phyloP scores from a whole-genome alignment of 768 basidiomycete genomes.

The Kondoa malvinella region DNA sequence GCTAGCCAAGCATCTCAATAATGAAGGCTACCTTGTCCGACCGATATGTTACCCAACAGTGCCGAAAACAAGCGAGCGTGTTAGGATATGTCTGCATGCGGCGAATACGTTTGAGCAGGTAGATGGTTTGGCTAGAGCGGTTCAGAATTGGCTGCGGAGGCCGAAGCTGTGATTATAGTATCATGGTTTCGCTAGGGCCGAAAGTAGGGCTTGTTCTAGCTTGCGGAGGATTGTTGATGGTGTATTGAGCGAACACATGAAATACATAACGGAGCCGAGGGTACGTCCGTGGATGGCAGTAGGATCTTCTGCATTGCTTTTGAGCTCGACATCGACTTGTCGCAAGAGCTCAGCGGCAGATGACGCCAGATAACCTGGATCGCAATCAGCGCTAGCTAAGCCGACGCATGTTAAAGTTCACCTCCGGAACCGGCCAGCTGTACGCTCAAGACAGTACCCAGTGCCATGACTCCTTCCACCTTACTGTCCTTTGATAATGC shows the following conservation, averaged over 20 bases:
- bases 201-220: conserved; percentile 18
- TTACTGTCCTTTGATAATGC: conserved; percentile 41
- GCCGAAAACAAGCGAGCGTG: conserved; percentile 64
- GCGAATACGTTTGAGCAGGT: conserved; percentile 52
- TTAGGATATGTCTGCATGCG: conserved; percentile 75
- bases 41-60: conserved; percentile 55
- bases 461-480: conserved; percentile 63
- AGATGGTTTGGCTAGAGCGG: conserved; percentile 40
- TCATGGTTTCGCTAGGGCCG: neutral
- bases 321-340: conserved; percentile 34
- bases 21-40: conserved; percentile 31
- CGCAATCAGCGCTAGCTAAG: neutral
- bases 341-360: conserved; percentile 47
- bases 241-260: conserved; percentile 77
- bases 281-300: conserved; percentile 67
- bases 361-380: conserved; percentile 41
- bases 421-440: conserved; percentile 44
- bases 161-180: neutral
- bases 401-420: conserved; percentile 46
- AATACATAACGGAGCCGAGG: conserved; percentile 77
- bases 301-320: conserved; percentile 20
- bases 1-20: conserved; percentile 49
- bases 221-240: conserved; percentile 14
- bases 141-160: conserved; percentile 30
- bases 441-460: conserved; percentile 71